These are phyloP conservation scores for Petunia axillaris DNA, from an alignment of 257 asterid genomes.

Conservation along the genomic window DNA sequence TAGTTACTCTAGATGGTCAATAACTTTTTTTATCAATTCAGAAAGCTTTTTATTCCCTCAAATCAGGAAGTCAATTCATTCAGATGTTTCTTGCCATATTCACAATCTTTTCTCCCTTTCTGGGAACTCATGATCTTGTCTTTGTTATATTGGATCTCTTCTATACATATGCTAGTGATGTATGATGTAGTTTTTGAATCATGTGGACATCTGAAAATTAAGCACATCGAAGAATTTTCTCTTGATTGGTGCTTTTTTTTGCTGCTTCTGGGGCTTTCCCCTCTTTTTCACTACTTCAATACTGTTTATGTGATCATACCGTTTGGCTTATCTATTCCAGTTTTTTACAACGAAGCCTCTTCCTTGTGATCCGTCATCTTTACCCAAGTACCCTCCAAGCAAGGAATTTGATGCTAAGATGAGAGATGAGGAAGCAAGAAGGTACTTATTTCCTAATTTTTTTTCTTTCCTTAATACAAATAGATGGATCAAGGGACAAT, in stretches of 20 bases:
- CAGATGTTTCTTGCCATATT: conserved; percentile 8
- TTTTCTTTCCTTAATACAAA: background rate
- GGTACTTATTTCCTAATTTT: conserved; percentile 44
- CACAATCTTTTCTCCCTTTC: background rate
- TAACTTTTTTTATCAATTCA: conserved; percentile 28
- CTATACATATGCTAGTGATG: conserved; percentile 13
- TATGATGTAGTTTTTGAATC: conserved; percentile 9
- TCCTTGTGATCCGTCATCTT: conserved; percentile 76
- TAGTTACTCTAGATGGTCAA: background rate
- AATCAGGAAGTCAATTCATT: conserved; percentile 19
- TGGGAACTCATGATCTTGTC: conserved; percentile 4
- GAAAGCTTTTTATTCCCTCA: conserved; percentile 26
- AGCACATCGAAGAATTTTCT: conserved; percentile 10
- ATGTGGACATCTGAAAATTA: conserved; percentile 11
- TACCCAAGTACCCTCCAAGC: conserved; percentile 85
- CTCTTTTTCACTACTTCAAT: background rate
- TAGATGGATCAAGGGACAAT: background rate
- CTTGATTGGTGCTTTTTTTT: conserved; percentile 10
- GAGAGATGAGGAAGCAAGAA: conserved; percentile 69
- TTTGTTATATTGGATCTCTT: background rate
- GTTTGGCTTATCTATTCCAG: conserved; percentile 42
- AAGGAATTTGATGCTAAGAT: conserved; percentile 77
- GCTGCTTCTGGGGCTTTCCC: background rate
- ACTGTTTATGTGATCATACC: conserved; percentile 1
- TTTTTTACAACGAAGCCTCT: conserved; percentile 80